These are phyloP conservation scores for Trichoderma reesei DNA, from an alignment of 495 filamentous ascomycete species.

Conservation along the genomic window DNA sequence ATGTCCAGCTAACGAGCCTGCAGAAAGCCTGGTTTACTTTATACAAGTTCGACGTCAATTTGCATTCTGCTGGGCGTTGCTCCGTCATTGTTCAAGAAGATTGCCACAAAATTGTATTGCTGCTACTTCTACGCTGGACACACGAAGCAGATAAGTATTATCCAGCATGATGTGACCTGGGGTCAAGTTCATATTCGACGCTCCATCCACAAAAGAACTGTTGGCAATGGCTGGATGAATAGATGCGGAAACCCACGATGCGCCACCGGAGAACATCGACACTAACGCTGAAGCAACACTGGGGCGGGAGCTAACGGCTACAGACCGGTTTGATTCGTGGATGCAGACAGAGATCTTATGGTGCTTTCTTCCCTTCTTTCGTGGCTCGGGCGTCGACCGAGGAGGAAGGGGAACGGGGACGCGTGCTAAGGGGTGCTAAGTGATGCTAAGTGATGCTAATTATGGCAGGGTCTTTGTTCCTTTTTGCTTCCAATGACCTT, in stretches of 20 bases:
- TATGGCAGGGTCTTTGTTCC: background rate
- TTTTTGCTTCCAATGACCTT: background rate
- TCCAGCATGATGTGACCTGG: too few species aligned
- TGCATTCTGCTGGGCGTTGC: too few species aligned
- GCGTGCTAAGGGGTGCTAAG: background rate
- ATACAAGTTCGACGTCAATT: too few species aligned
- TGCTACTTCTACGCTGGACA: too few species aligned
- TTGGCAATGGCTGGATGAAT: too few species aligned
- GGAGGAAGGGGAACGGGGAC: background rate
- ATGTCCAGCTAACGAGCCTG: too few species aligned
- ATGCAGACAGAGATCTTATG: background rate
- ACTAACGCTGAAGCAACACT: background rate
- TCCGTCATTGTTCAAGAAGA: too few species aligned
- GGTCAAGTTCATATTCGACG: too few species aligned
- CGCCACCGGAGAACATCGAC: conserved; percentile 4
- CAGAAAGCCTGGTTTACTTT: too few species aligned
- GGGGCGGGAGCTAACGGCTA: background rate
- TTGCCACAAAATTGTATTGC: too few species aligned
- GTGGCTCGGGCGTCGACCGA: background rate
- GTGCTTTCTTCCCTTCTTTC: background rate
- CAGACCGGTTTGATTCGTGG: background rate
- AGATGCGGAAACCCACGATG: background rate
- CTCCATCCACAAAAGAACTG: too few species aligned
- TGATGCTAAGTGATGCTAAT: background rate
- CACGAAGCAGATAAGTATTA: too few species aligned